Base-by-base conservation (phyloP, 2,329 filamentous ascomycete species). In the Fusarium illudens region DNA sequence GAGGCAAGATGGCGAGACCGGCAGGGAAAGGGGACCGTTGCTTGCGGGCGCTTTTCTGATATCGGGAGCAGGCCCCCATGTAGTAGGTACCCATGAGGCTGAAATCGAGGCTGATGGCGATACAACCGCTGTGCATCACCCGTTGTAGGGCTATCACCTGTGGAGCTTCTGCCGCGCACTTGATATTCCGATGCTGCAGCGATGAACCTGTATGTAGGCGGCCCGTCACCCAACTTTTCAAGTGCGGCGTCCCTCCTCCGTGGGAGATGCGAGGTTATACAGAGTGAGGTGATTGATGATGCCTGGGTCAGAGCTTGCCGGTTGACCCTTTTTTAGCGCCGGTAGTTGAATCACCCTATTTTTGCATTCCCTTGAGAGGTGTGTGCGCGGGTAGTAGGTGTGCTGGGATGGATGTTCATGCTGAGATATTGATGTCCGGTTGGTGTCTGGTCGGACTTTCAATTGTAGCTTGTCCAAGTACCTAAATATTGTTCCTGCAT, bases 241-340 rank as follows among this genome's bases (percentile, higher is more conserved):
- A n/a, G n/a, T 39, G 46, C 59, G 33, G 64, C 37, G 19, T 51
- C 32, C 19, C 20, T 46, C 46, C 37, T 66, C 59, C 58, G 53
- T 36, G 20, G 27, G 9, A 25, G 22, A 13, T 44, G 37, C 37
- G 37, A 42, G 37, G 37, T 42, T 37, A 37, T 20, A 37, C 34
- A 17, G 34, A 44, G 39, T 44, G 39, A 44, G 39, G 39, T 44
- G 39, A 20, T 44, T 62, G 64, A 60, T 67, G 59, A 56, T n/a
- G 44, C 50, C 33, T 53, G 27, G 48, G 46, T 34, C 27, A 49
- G 46, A 49, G 25, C 42, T 29, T 48, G 17, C 42, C 42, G n/a
- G 13, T 30, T 15, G 17, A 51, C 59, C 54, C 33, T 22, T 19
- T 25, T 15, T 22, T 30, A 64, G 53, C 37, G 51, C 39, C 50